Evolutionary conservation across 2,329 filamentous ascomycete genomes (phyloP), one percentile per base, ranked within the genome.

Genomic region (Bertia moriformis): DNA sequence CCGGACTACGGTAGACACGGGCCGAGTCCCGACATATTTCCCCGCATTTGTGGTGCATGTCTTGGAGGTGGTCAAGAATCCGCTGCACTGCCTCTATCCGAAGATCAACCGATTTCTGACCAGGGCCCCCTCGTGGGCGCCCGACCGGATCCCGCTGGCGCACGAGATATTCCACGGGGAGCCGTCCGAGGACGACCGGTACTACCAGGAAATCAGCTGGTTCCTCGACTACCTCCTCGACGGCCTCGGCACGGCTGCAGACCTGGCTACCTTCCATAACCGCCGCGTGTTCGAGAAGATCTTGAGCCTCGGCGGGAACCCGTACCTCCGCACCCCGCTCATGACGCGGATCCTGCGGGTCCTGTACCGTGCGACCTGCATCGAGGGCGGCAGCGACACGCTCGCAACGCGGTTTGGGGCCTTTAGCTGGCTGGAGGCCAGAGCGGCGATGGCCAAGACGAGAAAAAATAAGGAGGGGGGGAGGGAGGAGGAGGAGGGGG

Each of bases 61-160:
- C 1, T 65, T 93, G 4, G 62, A 70, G 1, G 74, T 93, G 14
- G 61, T 93, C 36, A 71, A 68, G 17, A 78, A 85, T 44, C 89
- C 89, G 0, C 67, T 86, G 14, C 85, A 93, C 52, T 74, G 73
- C 43, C 71, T 95, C 27, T 96, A 94, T 54, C 73, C 77, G 42
- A 94, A 94, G 54, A 63, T 91, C 58, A 94, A 93, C 61, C 66
- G 69, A 4, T 95, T 88, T 55, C 71, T 96, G 24, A 84, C 84
- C 17, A 77, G 77, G 39, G 73, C 77, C 0, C 88, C 89, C 1
- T 58, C 67, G 18, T 96, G 89, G 89, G 68, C 78, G 12, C 52
- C 78, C 14, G 73, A 83, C 42, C 78, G 75, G 51, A 73, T 91
- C 18, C 71, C 91, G 4, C 66, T 89, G n/a, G 73, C 75, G 18